Conservation (phyloP, 2,329 filamentous ascomycete species). For the Cladosporium velox region DNA sequence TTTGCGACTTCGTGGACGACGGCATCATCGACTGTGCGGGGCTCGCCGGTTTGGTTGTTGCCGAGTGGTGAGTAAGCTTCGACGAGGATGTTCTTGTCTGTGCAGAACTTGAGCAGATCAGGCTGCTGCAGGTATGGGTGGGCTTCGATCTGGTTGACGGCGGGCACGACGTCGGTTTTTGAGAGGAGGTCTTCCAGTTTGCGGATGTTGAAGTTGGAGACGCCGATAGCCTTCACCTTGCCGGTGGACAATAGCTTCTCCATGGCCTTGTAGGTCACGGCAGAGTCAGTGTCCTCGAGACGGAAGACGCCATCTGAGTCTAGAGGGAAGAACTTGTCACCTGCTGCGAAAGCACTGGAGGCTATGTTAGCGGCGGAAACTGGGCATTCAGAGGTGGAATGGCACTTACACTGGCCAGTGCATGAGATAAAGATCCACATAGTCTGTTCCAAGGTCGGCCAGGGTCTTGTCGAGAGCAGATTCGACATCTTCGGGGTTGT, state of each 20-base stretch:
- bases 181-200: conserved; percentile 53
- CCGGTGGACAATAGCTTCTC: conserved; percentile 27
- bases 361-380: conserved; percentile 15
- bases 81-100: conserved; percentile 52
- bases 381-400: conserved; percentile 41
- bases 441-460: conserved; percentile 42
- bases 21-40: conserved; percentile 44
- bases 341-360: conserved; percentile 36
- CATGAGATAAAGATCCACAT: conserved; percentile 50
- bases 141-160: conserved; percentile 53
- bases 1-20: conserved; percentile 45
- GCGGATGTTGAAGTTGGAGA: conserved; percentile 69
- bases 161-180: conserved; percentile 52
- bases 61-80: conserved; percentile 54
- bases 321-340: conserved; percentile 45
- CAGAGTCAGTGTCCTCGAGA: conserved; percentile 37
- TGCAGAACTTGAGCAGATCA: conserved; percentile 54
- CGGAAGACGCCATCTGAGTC: conserved; percentile 43
- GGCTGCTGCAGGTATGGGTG: conserved; percentile 69
- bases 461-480: conserved; percentile 43
- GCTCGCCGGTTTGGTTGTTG: conserved; percentile 51
- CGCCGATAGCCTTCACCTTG: conserved; percentile 64
- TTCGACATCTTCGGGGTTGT: conserved; percentile 39
- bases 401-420: conserved; percentile 54
- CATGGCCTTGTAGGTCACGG: conserved; percentile 24